Conservation (phyloP, 176 grass and related monocot genomes). For the Oryza rufipogon region DNA sequence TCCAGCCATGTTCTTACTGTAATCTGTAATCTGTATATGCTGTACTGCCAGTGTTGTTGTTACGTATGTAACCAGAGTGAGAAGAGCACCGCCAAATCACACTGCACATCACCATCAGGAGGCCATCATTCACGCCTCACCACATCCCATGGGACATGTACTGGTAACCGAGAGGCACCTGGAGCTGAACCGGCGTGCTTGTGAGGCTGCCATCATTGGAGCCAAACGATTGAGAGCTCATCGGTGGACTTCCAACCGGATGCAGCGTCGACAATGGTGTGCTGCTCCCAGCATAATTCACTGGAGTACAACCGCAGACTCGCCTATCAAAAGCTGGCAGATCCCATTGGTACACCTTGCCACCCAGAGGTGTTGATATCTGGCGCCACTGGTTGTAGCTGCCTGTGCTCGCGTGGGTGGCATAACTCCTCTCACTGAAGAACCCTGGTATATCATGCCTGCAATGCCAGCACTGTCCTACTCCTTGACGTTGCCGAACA, state of each 20-base stretch:
- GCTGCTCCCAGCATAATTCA: not conserved
- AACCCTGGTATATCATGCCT: conserved; percentile 5
- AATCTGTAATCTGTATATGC: not conserved
- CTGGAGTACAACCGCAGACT: not conserved
- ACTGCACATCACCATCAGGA: not conserved
- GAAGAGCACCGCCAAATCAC: not conserved
- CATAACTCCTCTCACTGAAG: not conserved
- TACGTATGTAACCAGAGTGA: conserved; percentile 1
- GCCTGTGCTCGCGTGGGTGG: not conserved
- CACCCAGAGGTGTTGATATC: conserved; percentile 10
- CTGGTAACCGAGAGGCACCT: conserved; percentile 13
- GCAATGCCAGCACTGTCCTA: not conserved
- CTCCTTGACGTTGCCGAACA: not conserved
- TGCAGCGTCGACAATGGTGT: not conserved
- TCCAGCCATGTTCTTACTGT: not conserved
- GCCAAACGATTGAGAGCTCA: conserved; percentile 17
- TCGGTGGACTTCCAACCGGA: not conserved
- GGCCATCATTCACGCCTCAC: conserved; percentile 10
- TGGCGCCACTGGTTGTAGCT: conserved; percentile 29
- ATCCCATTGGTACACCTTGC: conserved; percentile 32
- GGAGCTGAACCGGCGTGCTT: not conserved
- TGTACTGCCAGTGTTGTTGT: not conserved
- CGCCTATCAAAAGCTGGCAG: not conserved
- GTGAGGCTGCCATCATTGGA: conserved; percentile 36
- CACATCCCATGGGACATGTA: not conserved